Percentiles rank a stretch among this genome's conserved stretches.
Evolutionary conservation across 2,329 filamentous ascomycete genomes (phyloP).

Genomic region (Trichoderma oligosporum): DNA sequence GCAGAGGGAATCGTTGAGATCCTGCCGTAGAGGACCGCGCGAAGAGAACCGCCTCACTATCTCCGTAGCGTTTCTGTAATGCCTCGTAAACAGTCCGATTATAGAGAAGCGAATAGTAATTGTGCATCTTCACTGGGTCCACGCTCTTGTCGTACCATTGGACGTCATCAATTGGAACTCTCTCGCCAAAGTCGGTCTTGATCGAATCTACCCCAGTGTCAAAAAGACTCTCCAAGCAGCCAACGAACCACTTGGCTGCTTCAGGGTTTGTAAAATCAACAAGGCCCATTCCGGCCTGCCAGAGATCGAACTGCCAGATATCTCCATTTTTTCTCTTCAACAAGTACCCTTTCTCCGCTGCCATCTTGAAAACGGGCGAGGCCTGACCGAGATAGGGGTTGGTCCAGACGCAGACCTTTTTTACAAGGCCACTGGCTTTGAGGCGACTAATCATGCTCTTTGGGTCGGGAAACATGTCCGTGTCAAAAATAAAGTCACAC

Average conservation of each 20-base stretch:
- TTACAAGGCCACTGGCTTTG: slow-evolving; percentile 57
- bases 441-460: slow-evolving; percentile 59
- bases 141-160: slow-evolving; percentile 57
- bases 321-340: slow-evolving; percentile 66
- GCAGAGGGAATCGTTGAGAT: slow-evolving; percentile 64
- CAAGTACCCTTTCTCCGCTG: slow-evolving; percentile 63
- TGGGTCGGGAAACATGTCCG: slow-evolving; percentile 65
- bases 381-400: slow-evolving; percentile 72
- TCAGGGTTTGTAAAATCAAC: slow-evolving; percentile 71
- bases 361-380: slow-evolving; percentile 61
- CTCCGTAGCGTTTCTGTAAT: slow-evolving; percentile 51
- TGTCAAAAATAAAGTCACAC: slow-evolving; percentile 71
- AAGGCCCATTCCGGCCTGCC: slow-evolving; percentile 73
- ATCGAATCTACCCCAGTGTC: slow-evolving; percentile 67
- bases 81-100: slow-evolving; percentile 67
- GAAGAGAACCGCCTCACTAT: slow-evolving; percentile 58
- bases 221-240: slow-evolving; percentile 60
- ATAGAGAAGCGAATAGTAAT: slow-evolving; percentile 71
- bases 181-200: slow-evolving; percentile 74
- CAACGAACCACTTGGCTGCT: slow-evolving; percentile 61
- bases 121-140: slow-evolving; percentile 68
- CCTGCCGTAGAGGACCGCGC: slow-evolving; percentile 65
- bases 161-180: slow-evolving; percentile 63
- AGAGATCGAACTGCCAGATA: slow-evolving; percentile 72
- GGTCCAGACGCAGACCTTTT: slow-evolving; percentile 71